Evolutionary conservation across 495 filamentous ascomycete genomes (phyloP), one percentile per base, ranked within the genome.

Genomic region (Friedmanniomyces endolithicus): DNA sequence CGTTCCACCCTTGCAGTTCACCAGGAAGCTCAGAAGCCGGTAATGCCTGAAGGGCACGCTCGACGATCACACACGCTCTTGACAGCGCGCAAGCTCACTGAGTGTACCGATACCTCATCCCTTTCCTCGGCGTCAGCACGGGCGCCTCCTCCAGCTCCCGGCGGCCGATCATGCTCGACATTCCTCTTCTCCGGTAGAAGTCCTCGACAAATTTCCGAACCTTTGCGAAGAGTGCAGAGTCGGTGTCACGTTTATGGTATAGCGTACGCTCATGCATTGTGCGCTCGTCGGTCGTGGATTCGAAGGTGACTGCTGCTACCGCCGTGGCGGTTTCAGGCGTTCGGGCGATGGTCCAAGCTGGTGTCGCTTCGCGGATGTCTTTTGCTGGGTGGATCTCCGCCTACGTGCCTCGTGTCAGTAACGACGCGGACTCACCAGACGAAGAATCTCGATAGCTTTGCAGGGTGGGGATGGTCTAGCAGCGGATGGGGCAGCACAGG

Each of bases 281-380:
- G n/a, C 57, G 57, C 57, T 59, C 57, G 31, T 59, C 57, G 16
- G 57, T 59, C 17, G 58, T 55, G 39, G 24, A 46, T 11, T 33
- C 17, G 37, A 56, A 60, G 16, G 11, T 24, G 3, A 20, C 25
- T 12, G 27, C 27, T 31, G 27, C 27, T 31, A 31, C 27, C 27
- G 27, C 27, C 9, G 17, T 19, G 48, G 17, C 47, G 23, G 19
- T 16, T 17, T 40, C 22, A 2, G 22, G 20, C 29, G 31, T 17
- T 22, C 51, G 50, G 11, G 24, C 47, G 17, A 56, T 22, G 20
- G 25, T 8, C 58, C 58, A 60, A 9, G 58, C 43, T n/a, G 58
- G 58, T 6, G 58, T 47, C n/a, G 48, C 52, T 46, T 55, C 57
- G 23, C 52, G 33, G 46, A 43, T 31, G 8, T 40, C 23, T 14